Conservation (phyloP, 2,329 filamentous ascomycete species). For the Talaromyces sp. region DNA sequence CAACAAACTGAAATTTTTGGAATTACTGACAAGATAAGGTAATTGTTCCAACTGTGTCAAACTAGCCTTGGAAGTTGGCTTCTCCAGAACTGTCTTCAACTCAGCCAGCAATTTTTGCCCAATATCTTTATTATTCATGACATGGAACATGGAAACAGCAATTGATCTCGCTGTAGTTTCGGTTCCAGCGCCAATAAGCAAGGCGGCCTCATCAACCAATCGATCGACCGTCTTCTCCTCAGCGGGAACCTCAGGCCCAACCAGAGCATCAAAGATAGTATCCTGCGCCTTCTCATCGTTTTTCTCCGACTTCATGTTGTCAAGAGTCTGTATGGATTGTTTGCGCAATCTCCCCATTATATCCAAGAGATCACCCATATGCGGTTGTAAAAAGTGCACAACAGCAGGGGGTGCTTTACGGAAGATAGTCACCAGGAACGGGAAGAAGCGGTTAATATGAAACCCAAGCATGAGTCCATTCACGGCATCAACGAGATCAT, state of each 20-base stretch:
- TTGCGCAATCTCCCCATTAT: constrained; percentile 20
- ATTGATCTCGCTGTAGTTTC: constrained; percentile 39
- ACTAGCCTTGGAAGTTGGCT: constrained; percentile 22
- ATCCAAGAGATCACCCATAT: constrained; percentile 24
- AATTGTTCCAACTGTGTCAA: constrained; percentile 40
- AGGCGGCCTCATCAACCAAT: constrained; percentile 34
- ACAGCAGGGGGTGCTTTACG: constrained; percentile 24
- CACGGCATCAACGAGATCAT: constrained; percentile 27
- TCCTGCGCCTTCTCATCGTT: not conserved
- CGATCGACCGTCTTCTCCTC: constrained; percentile 41
- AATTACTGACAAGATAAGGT: constrained; percentile 39
- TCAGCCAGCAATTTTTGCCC: constrained; percentile 28
- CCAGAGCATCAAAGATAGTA: constrained; percentile 34
- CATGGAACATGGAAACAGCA: constrained; percentile 35
- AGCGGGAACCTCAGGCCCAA: constrained; percentile 37
- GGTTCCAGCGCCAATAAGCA: constrained; percentile 37
- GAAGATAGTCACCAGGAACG: constrained; percentile 31
- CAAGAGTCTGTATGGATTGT: constrained; percentile 17
- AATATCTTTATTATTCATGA: constrained; percentile 25
- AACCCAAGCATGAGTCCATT: constrained; percentile 29
- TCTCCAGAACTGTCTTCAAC: constrained; percentile 31
- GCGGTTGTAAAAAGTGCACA: constrained; percentile 22
- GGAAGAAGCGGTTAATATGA: constrained; percentile 32
- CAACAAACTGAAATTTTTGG: not conserved
- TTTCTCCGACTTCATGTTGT: constrained; percentile 5